Percentiles rank a stretch among this genome's conserved stretches.
Conservation (phyloP, 495 filamentous ascomycete species). For the Aspergillus leporis region DNA sequence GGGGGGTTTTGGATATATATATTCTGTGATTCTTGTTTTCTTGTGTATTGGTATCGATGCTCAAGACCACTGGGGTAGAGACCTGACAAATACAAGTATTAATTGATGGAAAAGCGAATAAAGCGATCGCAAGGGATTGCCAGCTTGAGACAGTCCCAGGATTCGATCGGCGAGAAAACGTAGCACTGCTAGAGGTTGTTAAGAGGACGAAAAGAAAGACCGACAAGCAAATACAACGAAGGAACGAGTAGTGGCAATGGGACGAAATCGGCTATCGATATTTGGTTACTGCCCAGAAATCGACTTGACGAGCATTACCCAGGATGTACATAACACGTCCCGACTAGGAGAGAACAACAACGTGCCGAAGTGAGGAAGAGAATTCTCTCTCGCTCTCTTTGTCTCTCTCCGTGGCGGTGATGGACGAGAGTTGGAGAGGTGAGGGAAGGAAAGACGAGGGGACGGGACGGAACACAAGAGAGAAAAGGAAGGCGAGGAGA, state of each 20-base stretch:
- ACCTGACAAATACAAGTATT: background rate
- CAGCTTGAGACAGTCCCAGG: background rate
- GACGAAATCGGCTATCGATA: background rate
- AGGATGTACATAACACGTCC: slow-evolving; percentile 15
- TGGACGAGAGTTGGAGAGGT: slow-evolving; percentile 14
- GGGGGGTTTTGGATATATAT: slow-evolving; percentile 7
- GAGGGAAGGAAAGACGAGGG: slow-evolving; percentile 12
- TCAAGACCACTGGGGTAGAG: background rate
- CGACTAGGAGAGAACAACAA: slow-evolving; percentile 2
- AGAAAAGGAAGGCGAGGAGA: slow-evolving; percentile 5
- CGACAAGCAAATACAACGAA: slow-evolving; percentile 4
- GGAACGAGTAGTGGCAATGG: slow-evolving; percentile 6
- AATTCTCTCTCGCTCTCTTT: slow-evolving; percentile 10
- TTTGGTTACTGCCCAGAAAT: slow-evolving; percentile 9
- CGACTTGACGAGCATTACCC: slow-evolving; percentile 24
- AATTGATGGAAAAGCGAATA: background rate
- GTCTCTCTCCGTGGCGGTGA: slow-evolving; percentile 13
- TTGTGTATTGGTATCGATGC: background rate
- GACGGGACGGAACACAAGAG: slow-evolving; percentile 12
- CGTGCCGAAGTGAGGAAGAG: slow-evolving; percentile 9
- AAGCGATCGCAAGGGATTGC: background rate
- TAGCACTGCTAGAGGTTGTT: slow-evolving; percentile 19
- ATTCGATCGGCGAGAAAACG: background rate
- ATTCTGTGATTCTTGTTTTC: background rate
- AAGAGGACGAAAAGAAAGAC: slow-evolving; percentile 17